A percentile compares a stretch with the other conserved stretches of the same genome.
These are phyloP conservation scores for Jackrogersella multiformis DNA, from an alignment of 495 filamentous ascomycete genomes.

Conservation along the genomic window DNA sequence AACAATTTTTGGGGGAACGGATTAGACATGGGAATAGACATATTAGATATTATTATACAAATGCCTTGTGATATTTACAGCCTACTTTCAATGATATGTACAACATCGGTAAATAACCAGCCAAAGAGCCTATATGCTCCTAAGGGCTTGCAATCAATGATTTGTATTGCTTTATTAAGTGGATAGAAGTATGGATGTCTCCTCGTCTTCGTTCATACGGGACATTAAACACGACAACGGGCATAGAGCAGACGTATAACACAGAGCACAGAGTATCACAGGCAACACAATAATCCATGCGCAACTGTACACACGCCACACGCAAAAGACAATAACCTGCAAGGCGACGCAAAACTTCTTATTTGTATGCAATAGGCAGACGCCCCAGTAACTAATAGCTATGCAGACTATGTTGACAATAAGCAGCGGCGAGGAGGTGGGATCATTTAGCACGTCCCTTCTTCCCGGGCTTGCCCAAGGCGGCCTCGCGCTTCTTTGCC, in stretches of 20 bases:
- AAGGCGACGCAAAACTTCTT: neutral
- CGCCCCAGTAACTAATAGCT: neutral
- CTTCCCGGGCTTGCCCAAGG: slow-evolving; percentile 51
- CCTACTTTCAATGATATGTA: too few species aligned
- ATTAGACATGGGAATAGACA: neutral
- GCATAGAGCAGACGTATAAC: neutral
- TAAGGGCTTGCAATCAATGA: too few species aligned
- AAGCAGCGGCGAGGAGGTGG: neutral
- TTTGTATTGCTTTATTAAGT: too few species aligned
- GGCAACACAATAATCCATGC: neutral
- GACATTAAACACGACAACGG: too few species aligned
- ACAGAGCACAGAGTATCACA: neutral
- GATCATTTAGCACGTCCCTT: slow-evolving; percentile 47
- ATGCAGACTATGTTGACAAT: slow-evolving; percentile 23
- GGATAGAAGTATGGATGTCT: too few species aligned
- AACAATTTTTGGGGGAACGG: neutral
- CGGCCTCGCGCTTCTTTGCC: slow-evolving; percentile 73
- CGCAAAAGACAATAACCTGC: neutral
- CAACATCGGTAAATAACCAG: neutral
- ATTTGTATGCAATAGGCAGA: slow-evolving; percentile 12
- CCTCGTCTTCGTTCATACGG: too few species aligned
- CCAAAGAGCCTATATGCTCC: too few species aligned
- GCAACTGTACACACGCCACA: neutral
- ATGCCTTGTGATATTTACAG: too few species aligned
- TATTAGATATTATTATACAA: neutral